These are phyloP conservation scores for Simplicillium sp. DNA, from an alignment of 2,329 filamentous ascomycete genomes.

Conservation along the genomic window DNA sequence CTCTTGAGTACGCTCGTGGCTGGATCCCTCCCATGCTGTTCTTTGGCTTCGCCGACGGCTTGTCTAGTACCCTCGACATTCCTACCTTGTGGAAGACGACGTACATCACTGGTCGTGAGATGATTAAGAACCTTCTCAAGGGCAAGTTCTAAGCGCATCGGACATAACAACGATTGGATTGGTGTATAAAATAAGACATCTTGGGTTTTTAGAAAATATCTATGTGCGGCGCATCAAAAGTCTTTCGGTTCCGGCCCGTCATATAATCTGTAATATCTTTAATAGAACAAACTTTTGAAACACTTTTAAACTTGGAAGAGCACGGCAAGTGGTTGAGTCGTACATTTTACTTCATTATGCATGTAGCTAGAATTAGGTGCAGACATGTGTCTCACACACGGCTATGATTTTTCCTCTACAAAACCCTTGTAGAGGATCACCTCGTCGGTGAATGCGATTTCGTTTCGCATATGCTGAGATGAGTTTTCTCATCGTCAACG, in stretches of 20 bases:
- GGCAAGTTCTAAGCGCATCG: slow-evolving; percentile 59
- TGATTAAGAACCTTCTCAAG: slow-evolving; percentile 60
- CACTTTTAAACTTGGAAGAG: not conserved
- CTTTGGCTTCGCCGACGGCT: slow-evolving; percentile 77
- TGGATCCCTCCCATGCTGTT: slow-evolving; percentile 92
- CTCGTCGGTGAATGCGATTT: too few relatives aligned
- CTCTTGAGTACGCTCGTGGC: slow-evolving; percentile 73
- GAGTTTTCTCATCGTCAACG: not conserved
- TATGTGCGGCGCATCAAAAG: too few relatives aligned
- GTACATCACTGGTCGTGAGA: slow-evolving; percentile 64
- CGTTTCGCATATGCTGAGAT: not conserved
- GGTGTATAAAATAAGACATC: not conserved
- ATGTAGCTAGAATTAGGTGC: too few relatives aligned
- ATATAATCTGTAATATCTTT: slow-evolving; percentile 3
- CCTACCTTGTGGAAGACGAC: slow-evolving; percentile 77
- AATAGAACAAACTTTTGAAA: slow-evolving; percentile 2
- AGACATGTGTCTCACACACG: too few relatives aligned
- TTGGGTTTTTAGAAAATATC: not conserved
- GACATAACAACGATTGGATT: not conserved
- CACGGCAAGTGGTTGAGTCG: too few relatives aligned
- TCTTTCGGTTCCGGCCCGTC: too few relatives aligned
- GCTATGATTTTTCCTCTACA: too few relatives aligned
- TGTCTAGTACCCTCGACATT: slow-evolving; percentile 75
- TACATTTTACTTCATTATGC: too few relatives aligned
- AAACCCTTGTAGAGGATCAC: too few relatives aligned